These are phyloP conservation scores for Magnusiomyces magnusii DNA, from an alignment of 1,139 yeast species.

Conservation along the genomic window DNA sequence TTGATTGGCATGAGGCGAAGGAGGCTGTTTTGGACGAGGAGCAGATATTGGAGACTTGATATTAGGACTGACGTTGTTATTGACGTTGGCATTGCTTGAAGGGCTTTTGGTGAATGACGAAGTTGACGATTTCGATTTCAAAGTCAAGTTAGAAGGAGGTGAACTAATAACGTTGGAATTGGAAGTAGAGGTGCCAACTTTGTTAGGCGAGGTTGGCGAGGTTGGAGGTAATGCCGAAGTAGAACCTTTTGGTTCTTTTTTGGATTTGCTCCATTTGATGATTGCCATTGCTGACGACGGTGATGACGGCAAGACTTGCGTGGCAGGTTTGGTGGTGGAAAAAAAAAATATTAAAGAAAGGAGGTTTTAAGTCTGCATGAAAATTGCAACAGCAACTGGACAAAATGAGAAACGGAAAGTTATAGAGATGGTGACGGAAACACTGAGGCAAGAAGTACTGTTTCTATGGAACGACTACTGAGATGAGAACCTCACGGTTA, in stretches of 20 bases:
- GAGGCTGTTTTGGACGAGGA: not conserved
- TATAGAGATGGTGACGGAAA: not conserved
- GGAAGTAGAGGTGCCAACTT: constrained; percentile 6
- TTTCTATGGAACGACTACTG: too few relatives aligned
- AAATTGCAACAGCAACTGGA: not conserved
- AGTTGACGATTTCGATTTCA: not conserved
- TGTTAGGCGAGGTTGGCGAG: constrained; percentile 12
- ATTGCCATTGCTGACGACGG: constrained; percentile 23
- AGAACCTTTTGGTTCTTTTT: constrained; percentile 23
- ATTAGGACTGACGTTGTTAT: not conserved
- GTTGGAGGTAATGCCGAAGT: constrained; percentile 10
- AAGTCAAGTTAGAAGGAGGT: constrained; percentile 1
- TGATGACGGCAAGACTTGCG: too few relatives aligned
- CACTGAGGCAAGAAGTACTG: too few relatives aligned
- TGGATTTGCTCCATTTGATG: constrained; percentile 23
- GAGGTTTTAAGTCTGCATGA: not conserved
- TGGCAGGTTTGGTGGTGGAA: not conserved
- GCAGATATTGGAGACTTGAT: not conserved
- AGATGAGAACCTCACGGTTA: too few relatives aligned
- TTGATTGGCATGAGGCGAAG: not conserved
- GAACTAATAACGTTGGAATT: not conserved
- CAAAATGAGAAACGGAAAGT: not conserved
- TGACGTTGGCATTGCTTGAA: not conserved
- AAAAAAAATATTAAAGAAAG: not conserved
- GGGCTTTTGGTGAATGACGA: not conserved